These are phyloP conservation scores for Penicillium lividum DNA, from an alignment of 495 filamentous ascomycete genomes.

Conservation along the genomic window DNA sequence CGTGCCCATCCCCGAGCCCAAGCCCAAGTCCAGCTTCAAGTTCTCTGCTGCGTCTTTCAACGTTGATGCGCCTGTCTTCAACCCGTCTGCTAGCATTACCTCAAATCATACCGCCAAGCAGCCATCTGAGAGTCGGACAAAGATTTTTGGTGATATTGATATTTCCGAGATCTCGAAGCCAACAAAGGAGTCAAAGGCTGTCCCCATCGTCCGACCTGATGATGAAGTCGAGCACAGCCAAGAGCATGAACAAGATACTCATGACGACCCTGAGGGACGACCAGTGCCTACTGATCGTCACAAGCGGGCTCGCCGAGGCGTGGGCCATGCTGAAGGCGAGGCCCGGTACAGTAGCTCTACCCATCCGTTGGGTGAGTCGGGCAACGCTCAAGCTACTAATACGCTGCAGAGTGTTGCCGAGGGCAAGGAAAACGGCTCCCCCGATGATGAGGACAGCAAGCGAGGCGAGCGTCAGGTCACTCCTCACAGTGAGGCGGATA, in stretches of 20 bases:
- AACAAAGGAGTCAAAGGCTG: slow-evolving; percentile 71
- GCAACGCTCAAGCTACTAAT: slow-evolving; percentile 35
- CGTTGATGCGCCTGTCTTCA: slow-evolving; percentile 79
- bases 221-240: slow-evolving; percentile 34
- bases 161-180: slow-evolving; percentile 62
- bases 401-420: slow-evolving; percentile 34
- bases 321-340: slow-evolving; percentile 64
- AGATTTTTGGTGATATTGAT: slow-evolving; percentile 78
- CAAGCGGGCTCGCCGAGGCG: slow-evolving; percentile 68
- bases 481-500: slow-evolving; percentile 42
- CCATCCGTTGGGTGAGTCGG: slow-evolving; percentile 44
- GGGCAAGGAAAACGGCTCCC: slow-evolving; percentile 49
- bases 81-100: slow-evolving; percentile 49
- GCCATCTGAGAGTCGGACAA: slow-evolving; percentile 36
- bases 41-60: slow-evolving; percentile 77
- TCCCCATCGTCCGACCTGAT: slow-evolving; percentile 76
- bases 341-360: slow-evolving; percentile 69
- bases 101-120: slow-evolving; percentile 28
- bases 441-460: slow-evolving; percentile 28
- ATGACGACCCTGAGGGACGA: slow-evolving; percentile 11
- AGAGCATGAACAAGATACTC: slow-evolving; percentile 25
- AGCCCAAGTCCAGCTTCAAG: slow-evolving; percentile 57
- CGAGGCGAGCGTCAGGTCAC: slow-evolving; percentile 35
- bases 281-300: slow-evolving; percentile 54
- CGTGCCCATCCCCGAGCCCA: slow-evolving; percentile 14